phyloP scores from a whole-genome alignment of 2,329 filamentous ascomycete genomes.

The Phaeophleospora eucalypticola region DNA sequence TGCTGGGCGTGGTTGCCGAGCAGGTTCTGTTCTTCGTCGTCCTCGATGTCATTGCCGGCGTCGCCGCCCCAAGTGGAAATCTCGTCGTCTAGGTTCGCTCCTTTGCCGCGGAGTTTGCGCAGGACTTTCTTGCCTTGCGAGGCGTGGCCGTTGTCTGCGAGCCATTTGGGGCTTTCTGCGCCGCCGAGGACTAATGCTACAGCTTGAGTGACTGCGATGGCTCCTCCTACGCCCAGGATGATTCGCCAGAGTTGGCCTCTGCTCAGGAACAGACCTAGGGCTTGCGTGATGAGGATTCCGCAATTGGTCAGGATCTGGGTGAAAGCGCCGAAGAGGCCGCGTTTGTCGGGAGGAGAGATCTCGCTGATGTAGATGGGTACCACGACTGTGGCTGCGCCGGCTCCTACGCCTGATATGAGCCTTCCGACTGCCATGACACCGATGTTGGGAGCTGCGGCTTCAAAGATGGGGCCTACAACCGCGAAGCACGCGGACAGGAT shows the following conservation, averaged over 20 bases:
- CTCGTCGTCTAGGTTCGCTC: slow-evolving; percentile 69
- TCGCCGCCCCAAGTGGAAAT: slow-evolving; percentile 49
- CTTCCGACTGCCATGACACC: slow-evolving; percentile 67
- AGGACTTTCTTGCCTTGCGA: slow-evolving; percentile 63
- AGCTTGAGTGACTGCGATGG: slow-evolving; percentile 64
- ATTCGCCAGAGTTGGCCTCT: slow-evolving; percentile 74
- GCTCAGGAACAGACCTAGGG: slow-evolving; percentile 83
- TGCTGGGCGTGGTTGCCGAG: slow-evolving; percentile 6
- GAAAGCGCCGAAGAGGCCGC: slow-evolving; percentile 68
- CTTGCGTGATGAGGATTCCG: slow-evolving; percentile 79
- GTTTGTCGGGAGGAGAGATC: slow-evolving; percentile 64
- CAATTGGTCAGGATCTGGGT: slow-evolving; percentile 89
- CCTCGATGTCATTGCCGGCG: slow-evolving; percentile 26
- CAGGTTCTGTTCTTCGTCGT: slow-evolving; percentile 61
- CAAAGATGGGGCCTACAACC: slow-evolving; percentile 67
- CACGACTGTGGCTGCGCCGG: slow-evolving; percentile 85
- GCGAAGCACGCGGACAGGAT: slow-evolving; percentile 73
- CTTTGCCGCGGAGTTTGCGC: slow-evolving; percentile 68
- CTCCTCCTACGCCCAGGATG: slow-evolving; percentile 70
- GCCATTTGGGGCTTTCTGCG: slow-evolving; percentile 84
- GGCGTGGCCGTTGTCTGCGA: slow-evolving; percentile 62
- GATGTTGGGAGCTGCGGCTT: slow-evolving; percentile 67
- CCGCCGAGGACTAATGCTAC: slow-evolving; percentile 66
- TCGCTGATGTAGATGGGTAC: slow-evolving; percentile 94
- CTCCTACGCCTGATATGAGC: slow-evolving; percentile 75